Percentiles rank a stretch among this genome's conserved stretches.
Conservation (phyloP, 2,329 filamentous ascomycete genomes). For the Penicillium sp. region DNA sequence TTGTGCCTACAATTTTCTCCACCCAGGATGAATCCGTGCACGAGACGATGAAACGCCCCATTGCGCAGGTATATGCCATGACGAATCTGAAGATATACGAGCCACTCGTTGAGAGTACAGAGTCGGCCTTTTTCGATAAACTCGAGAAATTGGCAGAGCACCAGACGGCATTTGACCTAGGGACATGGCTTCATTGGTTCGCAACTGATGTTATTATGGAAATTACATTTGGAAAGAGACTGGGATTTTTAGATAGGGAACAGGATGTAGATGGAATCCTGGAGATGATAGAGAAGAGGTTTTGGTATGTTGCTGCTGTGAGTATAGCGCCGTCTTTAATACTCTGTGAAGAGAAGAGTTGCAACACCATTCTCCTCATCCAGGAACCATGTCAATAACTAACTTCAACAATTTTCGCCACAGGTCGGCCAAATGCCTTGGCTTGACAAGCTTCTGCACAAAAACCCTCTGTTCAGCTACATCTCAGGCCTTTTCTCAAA, state of each 20-base stretch:
- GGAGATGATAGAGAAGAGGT: slow-evolving; percentile 7
- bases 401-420: no score
- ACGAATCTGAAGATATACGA: slow-evolving; percentile 12
- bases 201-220: slow-evolving; percentile 13
- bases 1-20: slow-evolving; percentile 14
- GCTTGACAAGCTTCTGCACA: slow-evolving; percentile 12
- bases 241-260: slow-evolving; percentile 14
- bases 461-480: slow-evolving; percentile 7
- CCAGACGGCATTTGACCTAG: slow-evolving; percentile 7
- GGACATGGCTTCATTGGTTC: slow-evolving; percentile 18
- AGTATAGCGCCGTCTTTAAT: not conserved
- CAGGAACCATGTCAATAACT: no score
- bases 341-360: not conserved
- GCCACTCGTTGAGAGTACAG: slow-evolving; percentile 11
- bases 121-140: slow-evolving; percentile 6
- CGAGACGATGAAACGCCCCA: slow-evolving; percentile 11
- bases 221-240: slow-evolving; percentile 5
- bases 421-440: slow-evolving; percentile 12
- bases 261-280: slow-evolving; percentile 7
- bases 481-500: slow-evolving; percentile 5
- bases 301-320: slow-evolving; percentile 15
- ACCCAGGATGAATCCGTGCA: slow-evolving; percentile 13
- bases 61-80: slow-evolving; percentile 16
- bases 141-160: slow-evolving; percentile 9
- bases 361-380: not conserved